Conservation (phyloP, 306 rosid genomes). For the Cicer yamashitae region DNA sequence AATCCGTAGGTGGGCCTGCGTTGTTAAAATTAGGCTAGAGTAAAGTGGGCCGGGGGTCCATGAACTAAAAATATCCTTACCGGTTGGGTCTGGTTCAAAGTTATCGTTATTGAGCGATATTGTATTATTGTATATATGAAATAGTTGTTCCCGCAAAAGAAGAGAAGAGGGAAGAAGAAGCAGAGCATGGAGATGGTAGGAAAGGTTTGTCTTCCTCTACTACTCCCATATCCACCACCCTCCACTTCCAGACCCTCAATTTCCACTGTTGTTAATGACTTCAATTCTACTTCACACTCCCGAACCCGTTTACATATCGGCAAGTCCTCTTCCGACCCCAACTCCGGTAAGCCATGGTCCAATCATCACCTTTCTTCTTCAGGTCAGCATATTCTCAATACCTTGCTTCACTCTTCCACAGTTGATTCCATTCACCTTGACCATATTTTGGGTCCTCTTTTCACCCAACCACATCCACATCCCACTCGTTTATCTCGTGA, state of each 20-base stretch:
- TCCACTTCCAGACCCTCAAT: slow-evolving; percentile 38
- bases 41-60: not conserved
- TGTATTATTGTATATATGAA: too few relatives aligned
- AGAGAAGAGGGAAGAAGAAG: not conserved
- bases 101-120: not conserved
- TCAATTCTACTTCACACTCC: slow-evolving; percentile 32
- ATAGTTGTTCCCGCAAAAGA: not conserved
- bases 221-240: slow-evolving; percentile 65
- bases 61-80: not conserved
- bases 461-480: slow-evolving; percentile 32
- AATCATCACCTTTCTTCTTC: slow-evolving; percentile 58
- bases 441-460: slow-evolving; percentile 44
- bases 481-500: slow-evolving; percentile 52
- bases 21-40: too few relatives aligned
- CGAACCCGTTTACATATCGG: slow-evolving; percentile 60
- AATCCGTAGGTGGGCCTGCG: too few relatives aligned
- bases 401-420: slow-evolving; percentile 50
- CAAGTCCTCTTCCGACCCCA: slow-evolving; percentile 63
- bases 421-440: slow-evolving; percentile 40
- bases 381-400: slow-evolving; percentile 63
- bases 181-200: slow-evolving; percentile 56
- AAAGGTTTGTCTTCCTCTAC: slow-evolving; percentile 62
- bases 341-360: slow-evolving; percentile 86
- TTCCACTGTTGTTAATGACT: slow-evolving; percentile 50
- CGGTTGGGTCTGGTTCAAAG: not conserved